These are phyloP conservation scores for Lyophyllum atratum DNA, from an alignment of 768 basidiomycete species.

Conservation along the genomic window DNA sequence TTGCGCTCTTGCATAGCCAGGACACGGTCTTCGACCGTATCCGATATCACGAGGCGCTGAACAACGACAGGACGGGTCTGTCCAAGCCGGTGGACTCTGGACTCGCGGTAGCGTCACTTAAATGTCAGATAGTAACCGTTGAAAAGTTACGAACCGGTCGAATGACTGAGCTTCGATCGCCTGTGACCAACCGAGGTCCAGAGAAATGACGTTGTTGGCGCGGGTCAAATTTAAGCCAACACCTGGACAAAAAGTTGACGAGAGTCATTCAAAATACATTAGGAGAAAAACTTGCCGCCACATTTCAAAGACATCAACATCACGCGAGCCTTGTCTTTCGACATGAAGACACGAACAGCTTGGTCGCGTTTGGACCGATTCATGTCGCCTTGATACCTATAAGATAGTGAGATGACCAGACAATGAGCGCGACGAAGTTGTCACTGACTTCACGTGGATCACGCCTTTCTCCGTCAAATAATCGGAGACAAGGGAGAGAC, in stretches of 20 bases:
- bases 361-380: slow-evolving; percentile 49
- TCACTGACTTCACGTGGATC: slow-evolving; percentile 52
- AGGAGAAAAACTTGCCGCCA: slow-evolving; percentile 41
- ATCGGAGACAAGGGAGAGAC: slow-evolving; percentile 61
- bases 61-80: slow-evolving; percentile 53
- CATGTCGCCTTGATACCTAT: slow-evolving; percentile 66
- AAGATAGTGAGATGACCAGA: neutral
- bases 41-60: slow-evolving; percentile 55
- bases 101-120: neutral
- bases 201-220: slow-evolving; percentile 63
- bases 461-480: slow-evolving; percentile 58
- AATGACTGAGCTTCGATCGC: slow-evolving; percentile 66
- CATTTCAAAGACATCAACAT: slow-evolving; percentile 70
- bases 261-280: neutral
- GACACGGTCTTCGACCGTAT: slow-evolving; percentile 74
- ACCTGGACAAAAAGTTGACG: slow-evolving; percentile 23
- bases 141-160: slow-evolving; percentile 36
- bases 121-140: slow-evolving; percentile 11
- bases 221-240: slow-evolving; percentile 62
- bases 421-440: neutral
- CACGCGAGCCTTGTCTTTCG: slow-evolving; percentile 52
- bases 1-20: slow-evolving; percentile 64
- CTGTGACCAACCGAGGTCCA: slow-evolving; percentile 66
- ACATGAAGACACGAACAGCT: slow-evolving; percentile 62
- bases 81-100: slow-evolving; percentile 53